phyloP scores from a whole-genome alignment of 257 asterid genomes.

The Ajuga chamaepitys region DNA sequence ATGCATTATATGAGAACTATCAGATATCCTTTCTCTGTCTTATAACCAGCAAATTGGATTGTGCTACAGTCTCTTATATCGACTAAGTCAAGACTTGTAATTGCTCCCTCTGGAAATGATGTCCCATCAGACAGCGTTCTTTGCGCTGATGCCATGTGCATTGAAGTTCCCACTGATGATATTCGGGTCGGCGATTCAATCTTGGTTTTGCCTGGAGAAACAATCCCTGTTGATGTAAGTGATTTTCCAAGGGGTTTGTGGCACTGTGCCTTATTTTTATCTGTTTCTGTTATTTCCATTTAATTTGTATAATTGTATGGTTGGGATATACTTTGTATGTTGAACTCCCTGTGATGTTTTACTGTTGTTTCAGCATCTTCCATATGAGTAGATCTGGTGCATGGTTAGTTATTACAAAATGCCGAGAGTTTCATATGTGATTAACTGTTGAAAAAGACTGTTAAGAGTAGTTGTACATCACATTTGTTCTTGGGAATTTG shows the following conservation, averaged over 20 bases:
- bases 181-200: conserved; percentile 72
- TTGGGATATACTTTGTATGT: not conserved
- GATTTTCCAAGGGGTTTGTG: conserved; percentile 5
- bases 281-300: not conserved
- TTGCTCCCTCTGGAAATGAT: conserved; percentile 71
- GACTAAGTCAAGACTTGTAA: conserved; percentile 79
- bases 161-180: conserved; percentile 95
- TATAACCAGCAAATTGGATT: conserved; percentile 12
- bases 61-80: conserved; percentile 87
- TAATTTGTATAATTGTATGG: not conserved
- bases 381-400: not conserved
- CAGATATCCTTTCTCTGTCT: not conserved
- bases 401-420: not conserved
- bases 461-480: not conserved
- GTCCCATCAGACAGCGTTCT: conserved; percentile 49
- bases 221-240: conserved; percentile 95
- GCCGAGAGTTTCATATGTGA: not conserved
- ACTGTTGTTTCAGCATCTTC: not conserved
- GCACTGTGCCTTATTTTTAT: not conserved
- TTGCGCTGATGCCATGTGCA: conserved; percentile 70
- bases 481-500: not conserved
- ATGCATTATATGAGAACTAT: conserved; percentile 1
- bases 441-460: not conserved
- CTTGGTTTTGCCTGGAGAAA: conserved; percentile 96
- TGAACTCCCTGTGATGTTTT: not conserved